phyloP scores from a whole-genome alignment of 2,329 filamentous ascomycete genomes.

The Monosporascus sp. region DNA sequence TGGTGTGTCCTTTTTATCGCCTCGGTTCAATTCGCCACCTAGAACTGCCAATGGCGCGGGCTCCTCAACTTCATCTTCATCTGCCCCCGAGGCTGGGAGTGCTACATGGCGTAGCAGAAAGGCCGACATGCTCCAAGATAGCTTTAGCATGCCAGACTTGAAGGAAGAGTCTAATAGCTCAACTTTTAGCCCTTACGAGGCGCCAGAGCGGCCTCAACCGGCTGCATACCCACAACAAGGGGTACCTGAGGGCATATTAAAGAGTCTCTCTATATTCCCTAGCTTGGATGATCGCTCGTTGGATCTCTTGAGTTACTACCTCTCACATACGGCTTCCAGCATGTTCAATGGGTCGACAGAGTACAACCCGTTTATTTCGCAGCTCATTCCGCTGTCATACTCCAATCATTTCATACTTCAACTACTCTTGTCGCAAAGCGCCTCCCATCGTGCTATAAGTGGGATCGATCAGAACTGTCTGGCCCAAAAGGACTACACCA shows the following conservation, averaged over 20 bases:
- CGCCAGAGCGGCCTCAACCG: not conserved
- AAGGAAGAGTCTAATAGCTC: not conserved
- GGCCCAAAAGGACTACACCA: conserved; percentile 31
- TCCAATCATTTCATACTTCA: conserved; percentile 40
- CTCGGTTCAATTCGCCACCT: not conserved
- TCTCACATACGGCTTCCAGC: conserved; percentile 37
- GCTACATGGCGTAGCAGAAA: not conserved
- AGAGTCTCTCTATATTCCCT: not conserved
- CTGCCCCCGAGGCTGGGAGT: not conserved
- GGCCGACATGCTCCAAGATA: not conserved
- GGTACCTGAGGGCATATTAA: not conserved
- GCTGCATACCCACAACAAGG: not conserved
- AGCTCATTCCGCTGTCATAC: conserved; percentile 41
- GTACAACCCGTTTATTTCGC: conserved; percentile 40
- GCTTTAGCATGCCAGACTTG: not conserved
- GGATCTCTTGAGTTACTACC: conserved; percentile 41
- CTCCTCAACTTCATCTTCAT: not conserved
- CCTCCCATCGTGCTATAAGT: conserved; percentile 31
- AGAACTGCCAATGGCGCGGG: not conserved
- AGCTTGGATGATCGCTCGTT: conserved; percentile 21
- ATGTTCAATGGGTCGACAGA: conserved; percentile 44
- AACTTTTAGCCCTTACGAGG: not conserved
- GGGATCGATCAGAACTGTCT: conserved; percentile 22
- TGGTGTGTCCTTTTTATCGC: not conserved
- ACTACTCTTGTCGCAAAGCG: conserved; percentile 40